Percentiles rank a stretch among this genome's conserved stretches.
Conservation (phyloP, 768 basidiomycete species). For the Psilocybe cyanescens region DNA sequence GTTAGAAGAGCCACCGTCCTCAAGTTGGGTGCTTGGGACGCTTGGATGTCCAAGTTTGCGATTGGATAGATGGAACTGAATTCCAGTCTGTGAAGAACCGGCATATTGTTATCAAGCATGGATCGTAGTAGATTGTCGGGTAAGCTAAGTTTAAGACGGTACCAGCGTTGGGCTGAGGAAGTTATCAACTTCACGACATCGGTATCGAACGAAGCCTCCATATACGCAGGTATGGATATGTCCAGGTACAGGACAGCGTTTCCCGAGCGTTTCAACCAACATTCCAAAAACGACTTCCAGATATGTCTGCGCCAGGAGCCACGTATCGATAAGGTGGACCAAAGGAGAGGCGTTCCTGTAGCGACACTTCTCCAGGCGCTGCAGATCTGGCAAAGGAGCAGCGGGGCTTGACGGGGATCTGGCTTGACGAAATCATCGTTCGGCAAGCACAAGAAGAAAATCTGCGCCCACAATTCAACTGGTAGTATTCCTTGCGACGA, state of each 20-base stretch:
- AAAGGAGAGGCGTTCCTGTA: slow-evolving; percentile 23
- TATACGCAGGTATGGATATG: slow-evolving; percentile 19
- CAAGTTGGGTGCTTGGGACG: slow-evolving; percentile 19
- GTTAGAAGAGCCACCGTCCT: slow-evolving; percentile 22
- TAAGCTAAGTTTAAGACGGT: slow-evolving; percentile 23
- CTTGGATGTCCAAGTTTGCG: slow-evolving; percentile 14
- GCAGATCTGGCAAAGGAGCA: slow-evolving; percentile 27
- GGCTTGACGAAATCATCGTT: slow-evolving; percentile 24
- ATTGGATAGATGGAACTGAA: slow-evolving; percentile 22
- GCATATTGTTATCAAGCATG: slow-evolving; percentile 22
- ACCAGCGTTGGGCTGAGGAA: slow-evolving; percentile 23
- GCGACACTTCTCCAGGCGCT: slow-evolving; percentile 26
- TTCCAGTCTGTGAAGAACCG: slow-evolving; percentile 23
- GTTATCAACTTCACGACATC: slow-evolving; percentile 16
- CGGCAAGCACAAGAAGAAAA: slow-evolving; percentile 25
- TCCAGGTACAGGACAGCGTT: slow-evolving; percentile 21
- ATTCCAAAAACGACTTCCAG: slow-evolving; percentile 19
- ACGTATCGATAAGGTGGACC: slow-evolving; percentile 24
- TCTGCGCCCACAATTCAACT: slow-evolving; percentile 28
- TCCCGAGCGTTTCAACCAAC: slow-evolving; percentile 24
- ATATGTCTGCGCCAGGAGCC: slow-evolving; percentile 16
- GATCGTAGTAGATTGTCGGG: slow-evolving; percentile 18
- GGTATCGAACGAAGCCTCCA: slow-evolving; percentile 15
- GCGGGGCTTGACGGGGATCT: slow-evolving; percentile 18
- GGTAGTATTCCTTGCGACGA: slow-evolving; percentile 14